Evolutionary conservation across 2,329 filamentous ascomycete species (phyloP).

Genomic region (Colletotrichum ledebouriae): DNA sequence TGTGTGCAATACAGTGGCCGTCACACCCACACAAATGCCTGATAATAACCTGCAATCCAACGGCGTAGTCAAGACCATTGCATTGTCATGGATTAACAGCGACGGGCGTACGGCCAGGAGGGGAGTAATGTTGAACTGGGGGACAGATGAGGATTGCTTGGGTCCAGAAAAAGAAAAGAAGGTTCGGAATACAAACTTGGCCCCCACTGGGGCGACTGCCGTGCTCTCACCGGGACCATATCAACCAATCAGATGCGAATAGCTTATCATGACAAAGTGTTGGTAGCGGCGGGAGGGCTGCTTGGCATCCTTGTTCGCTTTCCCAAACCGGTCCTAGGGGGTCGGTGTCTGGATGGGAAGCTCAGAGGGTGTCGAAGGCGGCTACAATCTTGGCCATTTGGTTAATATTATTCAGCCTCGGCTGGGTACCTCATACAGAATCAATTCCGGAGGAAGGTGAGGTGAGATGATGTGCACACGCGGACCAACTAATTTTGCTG

Average conservation of each 20-base stretch:
- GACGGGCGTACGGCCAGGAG: too few relatives aligned
- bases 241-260: constrained; percentile 25
- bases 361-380: constrained; percentile 2
- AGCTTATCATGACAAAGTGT: constrained; percentile 40
- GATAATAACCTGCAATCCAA: too few relatives aligned
- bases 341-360: constrained; percentile 18
- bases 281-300: constrained; percentile 36
- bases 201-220: constrained; percentile 31
- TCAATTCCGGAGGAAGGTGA: too few relatives aligned
- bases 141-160: constrained; percentile 1
- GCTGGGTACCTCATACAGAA: not conserved
- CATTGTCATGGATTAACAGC: too few relatives aligned
- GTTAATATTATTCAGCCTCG: not conserved
- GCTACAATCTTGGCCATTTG: not conserved
- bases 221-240: not conserved
- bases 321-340: constrained; percentile 21
- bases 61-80: too few relatives aligned
- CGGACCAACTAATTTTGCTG: too few relatives aligned
- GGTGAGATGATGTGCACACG: too few relatives aligned
- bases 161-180: constrained; percentile 36
- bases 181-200: constrained; percentile 20
- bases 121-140: constrained; percentile 2
- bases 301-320: constrained; percentile 23
- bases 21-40: not conserved
- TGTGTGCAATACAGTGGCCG: not conserved